These are phyloP conservation scores for Leccinum subgranulosum DNA, from an alignment of 768 basidiomycete species.

Conservation along the genomic window DNA sequence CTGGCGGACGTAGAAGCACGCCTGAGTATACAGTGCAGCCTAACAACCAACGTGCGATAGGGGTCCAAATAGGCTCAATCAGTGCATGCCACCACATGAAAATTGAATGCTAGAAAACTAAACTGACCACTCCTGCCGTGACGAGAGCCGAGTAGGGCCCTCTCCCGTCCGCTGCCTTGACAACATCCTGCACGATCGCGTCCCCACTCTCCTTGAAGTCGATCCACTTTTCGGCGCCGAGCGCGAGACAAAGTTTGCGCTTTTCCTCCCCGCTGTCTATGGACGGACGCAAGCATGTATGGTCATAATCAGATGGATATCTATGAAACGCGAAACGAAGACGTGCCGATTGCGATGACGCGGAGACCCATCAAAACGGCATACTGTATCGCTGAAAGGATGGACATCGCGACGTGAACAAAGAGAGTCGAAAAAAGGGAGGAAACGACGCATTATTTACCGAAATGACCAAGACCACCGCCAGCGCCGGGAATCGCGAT, in stretches of 20 bases:
- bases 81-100: not conserved
- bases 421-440: not conserved
- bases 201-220: constrained; percentile 45
- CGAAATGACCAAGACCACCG: constrained; percentile 43
- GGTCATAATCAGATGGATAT: not conserved
- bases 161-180: constrained; percentile 37
- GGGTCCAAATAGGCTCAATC: not conserved
- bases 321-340: not conserved
- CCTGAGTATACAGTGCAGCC: constrained; percentile 40
- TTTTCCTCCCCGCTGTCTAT: constrained; percentile 44
- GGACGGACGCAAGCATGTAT: not conserved
- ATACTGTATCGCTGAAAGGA: constrained; percentile 41
- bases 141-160: constrained; percentile 41
- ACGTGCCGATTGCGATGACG: constrained; percentile 41
- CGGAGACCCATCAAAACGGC: constrained; percentile 41
- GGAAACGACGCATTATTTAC: not conserved
- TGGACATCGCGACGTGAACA: not conserved
- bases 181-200: constrained; percentile 35
- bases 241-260: constrained; percentile 31
- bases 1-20: constrained; percentile 43
- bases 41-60: not conserved
- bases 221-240: constrained; percentile 43
- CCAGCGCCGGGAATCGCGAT: constrained; percentile 41
- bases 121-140: constrained; percentile 19
- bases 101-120: not conserved